These are phyloP conservation scores for Candida taoyuanica DNA, from an alignment of 805 yeast species.

Conservation along the genomic window DNA sequence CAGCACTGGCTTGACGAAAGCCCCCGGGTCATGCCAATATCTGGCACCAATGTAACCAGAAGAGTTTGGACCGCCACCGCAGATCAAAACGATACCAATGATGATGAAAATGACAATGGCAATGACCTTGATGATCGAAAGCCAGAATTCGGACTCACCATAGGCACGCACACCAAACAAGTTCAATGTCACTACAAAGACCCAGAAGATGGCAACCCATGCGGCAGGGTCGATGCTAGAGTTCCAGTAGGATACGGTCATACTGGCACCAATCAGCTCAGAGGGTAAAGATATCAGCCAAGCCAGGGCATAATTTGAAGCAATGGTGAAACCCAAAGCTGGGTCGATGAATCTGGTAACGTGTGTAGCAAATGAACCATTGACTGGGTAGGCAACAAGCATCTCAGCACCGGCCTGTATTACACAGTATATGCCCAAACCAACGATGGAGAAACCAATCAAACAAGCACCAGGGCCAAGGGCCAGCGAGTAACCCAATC, in stretches of 20 bases:
- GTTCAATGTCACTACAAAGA: conserved; percentile 42
- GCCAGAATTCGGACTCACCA: conserved; percentile 50
- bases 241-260: conserved; percentile 55
- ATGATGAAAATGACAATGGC: conserved; percentile 46
- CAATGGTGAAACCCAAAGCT: conserved; percentile 50
- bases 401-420: conserved; percentile 57
- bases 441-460: conserved; percentile 50
- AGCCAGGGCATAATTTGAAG: conserved; percentile 49
- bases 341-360: conserved; percentile 52
- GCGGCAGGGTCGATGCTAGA: conserved; percentile 44
- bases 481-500: conserved; percentile 53
- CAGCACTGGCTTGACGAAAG: conserved; percentile 49
- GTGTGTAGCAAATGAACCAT: conserved; percentile 49
- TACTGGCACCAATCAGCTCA: conserved; percentile 56
- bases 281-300: conserved; percentile 55
- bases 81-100: conserved; percentile 40
- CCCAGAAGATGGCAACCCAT: conserved; percentile 54
- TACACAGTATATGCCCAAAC: conserved; percentile 54
- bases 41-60: conserved; percentile 35
- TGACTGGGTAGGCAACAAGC: conserved; percentile 47
- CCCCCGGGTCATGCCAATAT: conserved; percentile 51
- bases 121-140: conserved; percentile 42
- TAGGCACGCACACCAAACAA: conserved; percentile 49
- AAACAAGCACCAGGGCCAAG: conserved; percentile 65
- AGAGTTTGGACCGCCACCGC: conserved; percentile 45